phyloP scores from a whole-genome alignment of 2,329 filamentous ascomycete genomes.

The Exutisphaerella laricina region DNA sequence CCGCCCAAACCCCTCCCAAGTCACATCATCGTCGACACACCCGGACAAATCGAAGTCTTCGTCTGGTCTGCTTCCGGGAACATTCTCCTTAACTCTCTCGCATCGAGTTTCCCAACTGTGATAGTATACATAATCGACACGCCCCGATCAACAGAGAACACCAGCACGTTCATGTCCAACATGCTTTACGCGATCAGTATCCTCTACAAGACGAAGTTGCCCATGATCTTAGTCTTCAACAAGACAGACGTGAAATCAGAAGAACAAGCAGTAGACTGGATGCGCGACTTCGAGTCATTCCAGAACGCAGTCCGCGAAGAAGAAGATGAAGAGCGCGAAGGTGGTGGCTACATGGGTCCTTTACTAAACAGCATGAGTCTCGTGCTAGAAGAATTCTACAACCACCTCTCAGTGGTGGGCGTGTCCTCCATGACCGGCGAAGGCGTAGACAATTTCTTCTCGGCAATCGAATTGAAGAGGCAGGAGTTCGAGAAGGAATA shows the following conservation, averaged over 20 bases:
- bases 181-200: constrained; percentile 99
- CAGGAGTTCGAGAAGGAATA: constrained; percentile 88
- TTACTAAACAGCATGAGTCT: constrained; percentile 96
- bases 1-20: constrained; percentile 55
- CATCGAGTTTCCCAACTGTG: constrained; percentile 91
- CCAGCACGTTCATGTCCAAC: constrained; percentile 98
- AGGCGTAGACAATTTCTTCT: constrained; percentile 90
- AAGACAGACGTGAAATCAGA: constrained; percentile 96
- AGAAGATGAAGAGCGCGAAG: constrained; percentile 70
- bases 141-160: constrained; percentile 84
- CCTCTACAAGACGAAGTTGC: constrained; percentile 95
- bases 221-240: constrained; percentile 99
- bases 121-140: constrained; percentile 98
- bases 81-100: constrained; percentile 87
- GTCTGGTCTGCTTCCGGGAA: constrained; percentile 96
- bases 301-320: constrained; percentile 77
- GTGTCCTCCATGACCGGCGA: constrained; percentile 90
- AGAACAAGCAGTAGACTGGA: constrained; percentile 91
- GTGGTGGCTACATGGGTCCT: constrained; percentile 89
- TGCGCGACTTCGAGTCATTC: constrained; percentile 97
- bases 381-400: constrained; percentile 96
- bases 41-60: constrained; percentile 97
- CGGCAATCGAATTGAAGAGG: constrained; percentile 78
- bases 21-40: constrained; percentile 89
- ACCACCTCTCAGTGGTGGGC: constrained; percentile 84